These are phyloP conservation scores for Canavalia ensiformis DNA, from an alignment of 306 rosid genomes.

Conservation along the genomic window DNA sequence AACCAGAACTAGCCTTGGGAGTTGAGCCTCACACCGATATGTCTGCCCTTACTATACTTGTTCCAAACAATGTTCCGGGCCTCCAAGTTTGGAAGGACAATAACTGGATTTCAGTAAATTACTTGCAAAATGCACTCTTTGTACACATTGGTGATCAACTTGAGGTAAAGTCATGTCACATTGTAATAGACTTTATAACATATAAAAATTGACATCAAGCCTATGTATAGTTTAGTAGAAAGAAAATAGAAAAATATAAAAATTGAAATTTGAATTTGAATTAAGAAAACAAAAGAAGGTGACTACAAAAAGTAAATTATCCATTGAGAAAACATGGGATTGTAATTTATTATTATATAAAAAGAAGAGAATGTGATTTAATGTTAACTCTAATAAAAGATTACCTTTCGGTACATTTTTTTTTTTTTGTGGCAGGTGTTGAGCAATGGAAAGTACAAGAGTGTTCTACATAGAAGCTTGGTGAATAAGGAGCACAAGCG, in stretches of 20 bases:
- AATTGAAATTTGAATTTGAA: background rate
- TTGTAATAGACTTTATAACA: background rate
- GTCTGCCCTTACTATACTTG: conserved; percentile 70
- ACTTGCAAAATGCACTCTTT: conserved; percentile 59
- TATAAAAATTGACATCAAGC: no score
- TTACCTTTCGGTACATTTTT: background rate
- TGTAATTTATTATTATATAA: no score
- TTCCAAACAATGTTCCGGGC: conserved; percentile 70
- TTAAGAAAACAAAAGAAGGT: background rate
- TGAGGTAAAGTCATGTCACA: conserved; percentile 49
- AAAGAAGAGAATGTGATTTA: background rate
- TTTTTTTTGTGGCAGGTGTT: conserved; percentile 50
- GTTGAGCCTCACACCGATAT: conserved; percentile 85
- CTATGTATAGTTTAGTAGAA: no score
- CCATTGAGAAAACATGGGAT: no score
- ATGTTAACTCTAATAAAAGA: background rate
- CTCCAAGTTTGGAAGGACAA: conserved; percentile 66
- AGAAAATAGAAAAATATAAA: no score
- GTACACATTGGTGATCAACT: conserved; percentile 75
- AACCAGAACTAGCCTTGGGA: conserved; percentile 72
- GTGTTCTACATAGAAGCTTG: conserved; percentile 74
- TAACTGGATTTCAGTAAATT: conserved; percentile 63
- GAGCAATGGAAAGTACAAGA: conserved; percentile 75
- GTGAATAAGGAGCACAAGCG: conserved; percentile 68
- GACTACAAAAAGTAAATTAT: background rate